A percentile compares a stretch with the other conserved stretches of the same genome.
Conservation (phyloP, 1,139 yeast genomes). For the Trichomonascaceae sp. region DNA sequence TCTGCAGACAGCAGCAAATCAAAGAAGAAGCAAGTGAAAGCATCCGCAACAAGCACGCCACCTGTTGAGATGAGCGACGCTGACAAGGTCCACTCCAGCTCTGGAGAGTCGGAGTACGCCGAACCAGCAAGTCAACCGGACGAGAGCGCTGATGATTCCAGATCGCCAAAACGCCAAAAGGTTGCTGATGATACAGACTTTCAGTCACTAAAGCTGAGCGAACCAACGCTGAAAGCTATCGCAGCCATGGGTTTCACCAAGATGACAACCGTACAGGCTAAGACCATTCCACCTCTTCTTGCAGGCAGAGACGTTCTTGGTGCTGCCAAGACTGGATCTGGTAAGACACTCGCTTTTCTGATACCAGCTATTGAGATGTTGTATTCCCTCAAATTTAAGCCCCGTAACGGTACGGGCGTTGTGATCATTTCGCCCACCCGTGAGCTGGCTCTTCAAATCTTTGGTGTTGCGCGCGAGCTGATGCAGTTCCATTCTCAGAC, state of each 20-base stretch:
- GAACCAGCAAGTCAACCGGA: too few species aligned
- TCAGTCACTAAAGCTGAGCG: constrained; percentile 56
- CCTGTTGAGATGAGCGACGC: too few species aligned
- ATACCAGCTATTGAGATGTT: constrained; percentile 90
- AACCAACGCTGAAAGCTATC: constrained; percentile 69
- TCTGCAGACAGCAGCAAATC: too few species aligned
- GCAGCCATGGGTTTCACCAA: constrained; percentile 73
- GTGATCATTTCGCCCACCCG: constrained; percentile 80
- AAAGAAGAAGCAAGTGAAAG: too few species aligned
- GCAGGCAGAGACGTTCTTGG: constrained; percentile 95
- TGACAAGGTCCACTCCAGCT: too few species aligned
- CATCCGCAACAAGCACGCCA: too few species aligned
- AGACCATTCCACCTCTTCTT: constrained; percentile 85
- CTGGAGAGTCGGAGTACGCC: too few species aligned
- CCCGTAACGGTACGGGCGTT: constrained; percentile 86
- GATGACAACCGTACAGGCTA: constrained; percentile 89
- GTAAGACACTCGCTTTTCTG: constrained; percentile 89
- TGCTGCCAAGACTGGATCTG: constrained; percentile 97
- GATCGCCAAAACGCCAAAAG: too few species aligned
- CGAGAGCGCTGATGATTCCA: too few species aligned
- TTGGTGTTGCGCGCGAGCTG: constrained; percentile 90
- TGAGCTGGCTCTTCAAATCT: constrained; percentile 89
- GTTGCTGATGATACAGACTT: too few species aligned
- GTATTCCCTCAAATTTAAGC: constrained; percentile 79
- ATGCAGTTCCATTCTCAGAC: constrained; percentile 90